Base-by-base conservation (phyloP, 257 asterid genomes). In the Voacanga thouarsii region DNA sequence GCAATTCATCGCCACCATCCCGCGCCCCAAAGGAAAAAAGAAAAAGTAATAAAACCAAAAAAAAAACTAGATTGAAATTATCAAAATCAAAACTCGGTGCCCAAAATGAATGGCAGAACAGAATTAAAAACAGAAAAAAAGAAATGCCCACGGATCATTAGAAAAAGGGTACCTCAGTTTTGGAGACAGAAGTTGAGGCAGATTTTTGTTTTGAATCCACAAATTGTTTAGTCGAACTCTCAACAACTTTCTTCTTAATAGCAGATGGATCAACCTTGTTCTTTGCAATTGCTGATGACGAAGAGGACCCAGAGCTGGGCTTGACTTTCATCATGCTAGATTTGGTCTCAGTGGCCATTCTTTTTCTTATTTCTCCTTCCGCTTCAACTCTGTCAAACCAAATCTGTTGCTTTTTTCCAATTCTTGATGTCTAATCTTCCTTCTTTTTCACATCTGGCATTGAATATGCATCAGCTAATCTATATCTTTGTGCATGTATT, bases 311-410 rank as follows among this genome's bases (percentile, higher is more conserved):
- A 63, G 82, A 74, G 23, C 75, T 65, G 75, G 91, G 82, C 82
- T 82, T 88, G 75, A 72, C 49, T 84, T 72, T 91, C 76, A 80
- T 33, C 55, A 78, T 78, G 78, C 86, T 83, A 75, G 91, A 86
- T 89, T 87, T 91, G 73, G 80, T 49, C 74, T 81, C 61, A 73
- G 93, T 41, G 28, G 93, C 87, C 95, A 88, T 90, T 51, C 37
- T 2, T 45, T 68, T 61, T 61, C 41, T 24, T 23, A 10, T 41
- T 76, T 44, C 33, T 41, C 45, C 43, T 15, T 12, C 14, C 12
- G 12, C 60, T 44, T 39, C 47, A 33, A 23, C 72, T 49, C 24
- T 28, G 47, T 1, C 41, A 15, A 61, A 30, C 50, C 59, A 53
- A 67, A 73, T 64, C 69, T 45, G 18, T n/a, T 45, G 45, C 6